A percentile compares a stretch with the other conserved stretches of the same genome.
Conservation (phyloP, 768 basidiomycete species). For the Pisolithus albus region DNA sequence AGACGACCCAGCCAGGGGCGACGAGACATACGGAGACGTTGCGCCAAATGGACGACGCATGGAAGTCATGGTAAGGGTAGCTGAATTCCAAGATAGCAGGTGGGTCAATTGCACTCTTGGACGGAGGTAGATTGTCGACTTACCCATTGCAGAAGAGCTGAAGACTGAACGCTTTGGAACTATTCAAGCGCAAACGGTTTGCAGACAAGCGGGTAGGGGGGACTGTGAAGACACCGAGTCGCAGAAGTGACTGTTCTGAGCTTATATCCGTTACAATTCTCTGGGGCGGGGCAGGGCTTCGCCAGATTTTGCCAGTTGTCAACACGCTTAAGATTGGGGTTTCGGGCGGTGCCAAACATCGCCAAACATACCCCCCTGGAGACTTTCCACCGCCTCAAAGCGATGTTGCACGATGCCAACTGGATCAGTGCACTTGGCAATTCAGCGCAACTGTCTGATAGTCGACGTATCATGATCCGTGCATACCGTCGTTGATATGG, state of each 20-base stretch:
- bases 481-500: no score
- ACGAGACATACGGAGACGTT: constrained; percentile 41
- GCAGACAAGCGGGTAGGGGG: background rate
- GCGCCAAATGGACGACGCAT: constrained; percentile 18
- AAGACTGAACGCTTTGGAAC: constrained; percentile 7
- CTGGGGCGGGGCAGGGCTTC: constrained; percentile 21
- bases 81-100: constrained; percentile 14
- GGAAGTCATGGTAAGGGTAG: constrained; percentile 39
- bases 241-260: constrained; percentile 25
- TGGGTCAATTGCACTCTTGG: background rate
- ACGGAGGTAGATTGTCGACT: constrained; percentile 7
- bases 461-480: no score
- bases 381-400: background rate
- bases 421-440: no score
- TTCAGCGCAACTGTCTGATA: no score
- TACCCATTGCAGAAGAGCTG: constrained; percentile 32
- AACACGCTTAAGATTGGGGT: constrained; percentile 24
- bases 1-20: constrained; percentile 50
- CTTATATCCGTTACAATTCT: constrained; percentile 9
- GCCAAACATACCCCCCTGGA: constrained; percentile 9
- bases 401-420: background rate
- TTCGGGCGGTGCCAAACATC: constrained; percentile 15
- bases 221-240: constrained; percentile 26
- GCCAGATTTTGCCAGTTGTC: background rate
- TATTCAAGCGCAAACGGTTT: background rate